Evolutionary conservation across 2,329 filamentous ascomycete genomes (phyloP), one percentile per base, ranked within the genome.

Genomic region (Arthrobotrys sphaeroides): DNA sequence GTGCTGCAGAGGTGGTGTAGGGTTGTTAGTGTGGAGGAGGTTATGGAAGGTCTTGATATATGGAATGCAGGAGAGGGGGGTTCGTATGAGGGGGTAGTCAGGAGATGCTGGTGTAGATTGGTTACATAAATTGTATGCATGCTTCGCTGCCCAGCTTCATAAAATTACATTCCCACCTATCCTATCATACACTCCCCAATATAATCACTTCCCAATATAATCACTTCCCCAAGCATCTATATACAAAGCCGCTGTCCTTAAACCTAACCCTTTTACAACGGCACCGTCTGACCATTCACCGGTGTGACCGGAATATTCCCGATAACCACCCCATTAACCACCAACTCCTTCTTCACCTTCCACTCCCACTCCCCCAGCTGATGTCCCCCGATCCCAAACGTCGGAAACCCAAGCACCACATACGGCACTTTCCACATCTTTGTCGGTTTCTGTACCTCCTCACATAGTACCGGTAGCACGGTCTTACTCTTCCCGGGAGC

Each of bases 401-500:
- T 75, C 22, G 72, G 72, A 55, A 75, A 75, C 2, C 64, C 53
- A 0, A 69, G 24, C 0, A 47, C 47, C 2, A 4, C 4, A 43
- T 69, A 69, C 13, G 72, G 72, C n/a, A 64, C 57, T 57, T 57
- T 57, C 72, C 64, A 75, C 47, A 13, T 4, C 40, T 49, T 75
- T 45, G 28, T 22, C 18, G 36, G n/a, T 13, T 18, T 18, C 42
- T 31, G 59, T 6, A n/a, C n/a, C 12, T 69, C 47, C 22, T 69
- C 57, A 31, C 72, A 75, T 13, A 75, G 10, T 5, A 75, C 72
- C 2, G 72, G 72, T n/a, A 75, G 16, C 33, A 69, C 64, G 5
- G 38, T 49, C 33, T 33, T 55, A 49, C 64, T 62, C 64, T 75
- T 75, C 72, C 72, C 72, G 10, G 72, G 72, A 31, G 72, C 72